Evolutionary conservation across 1,139 yeast genomes (phyloP), one percentile per base, ranked within the genome.

Genomic region (Scheffersomyces insectosa): DNA sequence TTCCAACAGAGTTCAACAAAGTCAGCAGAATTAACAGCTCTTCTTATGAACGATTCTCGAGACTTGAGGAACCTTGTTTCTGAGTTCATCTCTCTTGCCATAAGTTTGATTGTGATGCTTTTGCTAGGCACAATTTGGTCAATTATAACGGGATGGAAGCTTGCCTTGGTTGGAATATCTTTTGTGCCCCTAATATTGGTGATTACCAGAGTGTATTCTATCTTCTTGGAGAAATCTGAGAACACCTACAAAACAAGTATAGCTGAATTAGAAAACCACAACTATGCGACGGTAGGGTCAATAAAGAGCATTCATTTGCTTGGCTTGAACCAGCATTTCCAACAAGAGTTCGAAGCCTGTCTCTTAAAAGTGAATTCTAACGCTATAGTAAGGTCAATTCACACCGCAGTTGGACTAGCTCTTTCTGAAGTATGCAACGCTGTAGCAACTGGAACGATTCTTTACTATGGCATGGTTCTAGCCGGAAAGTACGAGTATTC

Each of bases 1-100:
- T 84, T 82, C 51, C 64, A 66, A 30, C 46, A 56, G 2, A 59
- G 61, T 12, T 47, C 55, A 2, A 66, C 70, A 38, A 70, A 70
- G 23, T 71, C 87, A 0, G 75, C 87, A 12, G 84, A 82, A 49
- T 56, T 88, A 2, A 76, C 85, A 4, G 80, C 95, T 0, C 68
- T 88, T 15, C 54, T 90, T 3, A 72, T 90, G 77, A 89, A 88
- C 58, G 97, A 91, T 59, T 66, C 89, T 0, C 80, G 96, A 52
- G 96, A 88, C 56, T 67, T 88, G 49, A 74, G 97, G 47, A 66
- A 72, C 2, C 66, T 88, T 41, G 73, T 86, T 2, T 74, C 89
- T 1, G 80, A 80, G 35, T 83, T 85, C 49, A 57, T 88, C 30
- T 70, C 83, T 10, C 75, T 85, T 0, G 41, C 77, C 0, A 55